Conservation (phyloP, 768 basidiomycete genomes). For the Psilocybe azurescens region DNA sequence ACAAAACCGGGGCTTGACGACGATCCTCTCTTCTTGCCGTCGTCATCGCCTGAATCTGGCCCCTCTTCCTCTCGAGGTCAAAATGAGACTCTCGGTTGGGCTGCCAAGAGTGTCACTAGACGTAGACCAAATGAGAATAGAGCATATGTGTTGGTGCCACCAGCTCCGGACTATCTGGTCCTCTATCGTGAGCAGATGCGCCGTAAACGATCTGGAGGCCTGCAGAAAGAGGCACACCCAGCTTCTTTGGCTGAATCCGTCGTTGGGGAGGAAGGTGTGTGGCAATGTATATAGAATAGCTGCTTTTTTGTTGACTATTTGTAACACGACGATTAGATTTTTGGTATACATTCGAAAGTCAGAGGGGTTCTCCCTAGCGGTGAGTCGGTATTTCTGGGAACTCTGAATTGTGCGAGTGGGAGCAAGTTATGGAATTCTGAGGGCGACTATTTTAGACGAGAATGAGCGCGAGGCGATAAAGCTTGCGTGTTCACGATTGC, state of each 20-base stretch:
- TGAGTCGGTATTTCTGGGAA: slow-evolving; percentile 20
- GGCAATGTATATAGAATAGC: slow-evolving; percentile 15
- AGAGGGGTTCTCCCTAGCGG: slow-evolving; percentile 17
- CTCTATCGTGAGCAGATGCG: slow-evolving; percentile 17
- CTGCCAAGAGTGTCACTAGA: neutral
- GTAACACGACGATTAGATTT: slow-evolving; percentile 15
- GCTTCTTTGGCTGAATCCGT: slow-evolving; percentile 15
- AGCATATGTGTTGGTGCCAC: slow-evolving; percentile 38
- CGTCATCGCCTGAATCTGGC: slow-evolving; percentile 30
- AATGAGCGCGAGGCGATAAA: slow-evolving; percentile 49
- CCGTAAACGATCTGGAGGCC: neutral
- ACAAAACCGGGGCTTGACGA: slow-evolving; percentile 5
- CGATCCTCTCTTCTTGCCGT: slow-evolving; percentile 56
- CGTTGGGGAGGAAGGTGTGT: slow-evolving; percentile 30
- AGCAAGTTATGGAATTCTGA: slow-evolving; percentile 7
- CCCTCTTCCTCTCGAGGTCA: neutral
- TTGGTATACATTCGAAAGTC: slow-evolving; percentile 18
- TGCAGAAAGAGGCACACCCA: neutral
- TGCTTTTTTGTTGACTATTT: slow-evolving; percentile 10
- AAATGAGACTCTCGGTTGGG: neutral
- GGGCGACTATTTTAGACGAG: slow-evolving; percentile 40
- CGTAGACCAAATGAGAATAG: slow-evolving; percentile 5
- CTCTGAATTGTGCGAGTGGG: neutral
- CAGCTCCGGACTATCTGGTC: slow-evolving; percentile 32
- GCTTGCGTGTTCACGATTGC: slow-evolving; percentile 53